Percentiles rank a stretch among this genome's conserved stretches.
phyloP scores from a whole-genome alignment of 2,329 filamentous ascomycete species.

The Penicillium sclerotigenum region DNA sequence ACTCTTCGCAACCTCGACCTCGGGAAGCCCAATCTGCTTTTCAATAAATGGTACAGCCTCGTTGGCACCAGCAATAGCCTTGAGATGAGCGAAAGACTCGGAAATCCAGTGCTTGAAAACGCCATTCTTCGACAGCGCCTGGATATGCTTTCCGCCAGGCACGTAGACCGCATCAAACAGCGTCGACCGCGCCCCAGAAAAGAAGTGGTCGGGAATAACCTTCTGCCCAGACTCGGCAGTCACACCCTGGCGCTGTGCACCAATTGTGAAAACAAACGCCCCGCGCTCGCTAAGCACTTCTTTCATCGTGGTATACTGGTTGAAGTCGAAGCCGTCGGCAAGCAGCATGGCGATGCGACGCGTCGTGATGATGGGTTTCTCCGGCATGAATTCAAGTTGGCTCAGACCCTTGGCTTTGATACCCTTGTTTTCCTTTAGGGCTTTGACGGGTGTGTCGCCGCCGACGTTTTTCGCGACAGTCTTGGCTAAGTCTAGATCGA shows the following conservation, averaged over 20 bases:
- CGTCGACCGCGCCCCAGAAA: conserved; percentile 71
- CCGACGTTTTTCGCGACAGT: conserved; percentile 69
- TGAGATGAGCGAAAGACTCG: conserved; percentile 78
- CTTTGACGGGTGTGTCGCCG: conserved; percentile 56
- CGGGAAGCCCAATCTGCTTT: conserved; percentile 28
- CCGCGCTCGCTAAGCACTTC: conserved; percentile 59
- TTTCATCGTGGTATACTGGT: conserved; percentile 64
- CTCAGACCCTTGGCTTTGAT: conserved; percentile 60
- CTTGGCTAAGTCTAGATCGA: conserved; percentile 67
- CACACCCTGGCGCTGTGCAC: conserved; percentile 63
- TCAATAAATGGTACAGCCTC: conserved; percentile 34
- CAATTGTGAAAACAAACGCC: conserved; percentile 72
- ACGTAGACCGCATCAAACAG: conserved; percentile 79
- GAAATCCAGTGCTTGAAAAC: conserved; percentile 73
- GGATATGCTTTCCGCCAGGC: conserved; percentile 64
- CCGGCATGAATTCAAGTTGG: conserved; percentile 64
- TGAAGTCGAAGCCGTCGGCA: conserved; percentile 70
- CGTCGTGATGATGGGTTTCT: conserved; percentile 64
- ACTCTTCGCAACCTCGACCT: conserved; percentile 25
- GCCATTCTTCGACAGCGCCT: conserved; percentile 64
- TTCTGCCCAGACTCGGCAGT: conserved; percentile 59
- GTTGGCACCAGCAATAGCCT: conserved; percentile 70
- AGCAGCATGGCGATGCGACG: conserved; percentile 73
- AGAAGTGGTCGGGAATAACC: conserved; percentile 69
- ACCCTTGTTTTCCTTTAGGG: conserved; percentile 61